These are phyloP conservation scores for Solanum dulcamara DNA, from an alignment of 257 asterid genomes.

Conservation along the genomic window DNA sequence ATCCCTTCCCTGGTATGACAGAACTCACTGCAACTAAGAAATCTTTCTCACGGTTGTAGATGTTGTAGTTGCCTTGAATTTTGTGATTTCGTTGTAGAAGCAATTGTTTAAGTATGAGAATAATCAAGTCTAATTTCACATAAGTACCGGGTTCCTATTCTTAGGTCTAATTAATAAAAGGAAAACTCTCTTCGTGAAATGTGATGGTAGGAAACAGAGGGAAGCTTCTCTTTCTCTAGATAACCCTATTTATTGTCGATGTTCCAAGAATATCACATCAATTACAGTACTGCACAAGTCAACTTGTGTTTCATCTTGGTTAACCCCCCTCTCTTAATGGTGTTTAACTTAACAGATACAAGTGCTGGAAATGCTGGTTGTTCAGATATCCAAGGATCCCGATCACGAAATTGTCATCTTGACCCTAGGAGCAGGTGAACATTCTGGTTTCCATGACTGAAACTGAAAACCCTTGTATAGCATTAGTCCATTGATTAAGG, in stretches of 20 bases:
- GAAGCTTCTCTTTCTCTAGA: background rate
- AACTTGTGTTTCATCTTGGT: background rate
- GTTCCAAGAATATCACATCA: background rate
- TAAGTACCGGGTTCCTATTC: background rate
- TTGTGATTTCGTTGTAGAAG: background rate
- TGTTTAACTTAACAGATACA: slow-evolving; percentile 5
- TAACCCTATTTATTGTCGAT: background rate
- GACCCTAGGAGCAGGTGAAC: slow-evolving; percentile 28
- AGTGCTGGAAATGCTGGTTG: slow-evolving; percentile 18
- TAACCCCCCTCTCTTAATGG: background rate
- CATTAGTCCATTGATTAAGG: background rate
- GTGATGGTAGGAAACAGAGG: background rate
- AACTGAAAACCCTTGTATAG: background rate
- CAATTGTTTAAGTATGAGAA: background rate
- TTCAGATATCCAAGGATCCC: slow-evolving; percentile 7
- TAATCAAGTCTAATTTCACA: background rate
- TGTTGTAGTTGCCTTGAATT: background rate
- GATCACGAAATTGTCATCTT: slow-evolving; percentile 13
- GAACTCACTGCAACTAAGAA: background rate
- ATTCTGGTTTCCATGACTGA: background rate
- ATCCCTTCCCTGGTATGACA: slow-evolving; percentile 22
- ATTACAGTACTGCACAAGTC: background rate
- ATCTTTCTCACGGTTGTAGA: background rate
- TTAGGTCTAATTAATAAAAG: background rate
- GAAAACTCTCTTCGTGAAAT: background rate